These are phyloP conservation scores for Cutaneotrichosporon dermatis DNA, from an alignment of 1,284 basidiomycete genomes.

Conservation along the genomic window DNA sequence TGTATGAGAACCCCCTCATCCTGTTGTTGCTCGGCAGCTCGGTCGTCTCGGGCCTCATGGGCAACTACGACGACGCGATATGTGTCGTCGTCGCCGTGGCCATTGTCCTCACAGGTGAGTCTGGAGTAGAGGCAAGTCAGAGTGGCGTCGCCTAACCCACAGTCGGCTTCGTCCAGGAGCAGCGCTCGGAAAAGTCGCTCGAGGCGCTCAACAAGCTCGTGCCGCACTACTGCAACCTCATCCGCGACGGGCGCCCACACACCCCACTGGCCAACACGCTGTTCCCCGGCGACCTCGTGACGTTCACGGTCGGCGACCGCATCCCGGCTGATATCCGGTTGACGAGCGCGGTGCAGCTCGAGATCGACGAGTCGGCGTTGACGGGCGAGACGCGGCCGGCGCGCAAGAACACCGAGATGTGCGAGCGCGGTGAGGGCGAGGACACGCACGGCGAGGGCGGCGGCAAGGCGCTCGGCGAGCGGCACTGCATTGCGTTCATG, in stretches of 20 bases:
- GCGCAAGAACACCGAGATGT: conserved; percentile 63
- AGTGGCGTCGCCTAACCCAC: conserved; percentile 13
- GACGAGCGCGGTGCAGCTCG: conserved; percentile 70
- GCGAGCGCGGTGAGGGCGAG: conserved; percentile 44
- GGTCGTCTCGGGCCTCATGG: conserved; percentile 79
- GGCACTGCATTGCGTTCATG: conserved; percentile 91
- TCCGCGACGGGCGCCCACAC: conserved; percentile 69
- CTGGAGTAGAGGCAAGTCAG: too few relatives aligned
- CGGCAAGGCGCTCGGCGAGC: conserved; percentile 69
- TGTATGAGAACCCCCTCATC: conserved; percentile 90
- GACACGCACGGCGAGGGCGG: conserved; percentile 54
- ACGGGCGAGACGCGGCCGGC: conserved; percentile 88
- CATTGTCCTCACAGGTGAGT: conserved; percentile 83
- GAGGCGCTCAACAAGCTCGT: conserved; percentile 95
- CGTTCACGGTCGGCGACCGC: conserved; percentile 80
- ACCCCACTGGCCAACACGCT: conserved; percentile 88
- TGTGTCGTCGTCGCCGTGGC: conserved; percentile 90
- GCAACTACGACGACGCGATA: conserved; percentile 88
- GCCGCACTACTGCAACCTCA: conserved; percentile 89
- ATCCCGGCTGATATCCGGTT: conserved; percentile 90
- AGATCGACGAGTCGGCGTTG: conserved; percentile 91
- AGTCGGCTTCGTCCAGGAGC: conserved; percentile 96
- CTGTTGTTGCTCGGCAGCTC: conserved; percentile 86
- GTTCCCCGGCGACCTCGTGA: conserved; percentile 89
- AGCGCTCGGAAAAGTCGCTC: conserved; percentile 87